Conservation (phyloP, 805 yeast species). For the Saturnispora quitensis region DNA sequence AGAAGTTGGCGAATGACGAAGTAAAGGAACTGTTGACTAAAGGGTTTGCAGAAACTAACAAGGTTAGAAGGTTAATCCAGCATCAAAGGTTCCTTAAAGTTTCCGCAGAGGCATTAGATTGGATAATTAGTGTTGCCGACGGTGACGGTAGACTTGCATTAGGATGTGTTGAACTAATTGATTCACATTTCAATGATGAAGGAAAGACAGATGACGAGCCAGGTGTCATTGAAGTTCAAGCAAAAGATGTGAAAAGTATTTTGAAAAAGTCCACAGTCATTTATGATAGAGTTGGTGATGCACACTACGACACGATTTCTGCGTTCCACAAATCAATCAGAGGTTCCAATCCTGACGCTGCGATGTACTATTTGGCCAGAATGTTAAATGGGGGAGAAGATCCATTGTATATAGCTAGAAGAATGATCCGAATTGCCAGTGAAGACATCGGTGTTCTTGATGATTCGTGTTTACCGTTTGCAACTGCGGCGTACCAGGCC, state of each 20-base stretch:
- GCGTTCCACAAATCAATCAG: slow-evolving; percentile 92
- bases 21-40: slow-evolving; percentile 42
- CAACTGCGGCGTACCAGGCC: slow-evolving; percentile 77
- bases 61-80: slow-evolving; percentile 45
- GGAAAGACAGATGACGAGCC: neutral
- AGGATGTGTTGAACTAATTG: slow-evolving; percentile 67
- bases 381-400: slow-evolving; percentile 95
- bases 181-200: slow-evolving; percentile 36
- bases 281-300: slow-evolving; percentile 84
- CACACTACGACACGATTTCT: slow-evolving; percentile 89
- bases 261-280: slow-evolving; percentile 45
- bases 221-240: slow-evolving; percentile 28
- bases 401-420: slow-evolving; percentile 77
- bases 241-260: slow-evolving; percentile 32
- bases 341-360: slow-evolving; percentile 85
- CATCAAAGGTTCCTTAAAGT: slow-evolving; percentile 43
- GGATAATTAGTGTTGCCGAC: slow-evolving; percentile 62
- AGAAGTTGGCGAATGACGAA: slow-evolving; percentile 42
- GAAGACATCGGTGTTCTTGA: slow-evolving; percentile 90
- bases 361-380: slow-evolving; percentile 74
- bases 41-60: slow-evolving; percentile 53
- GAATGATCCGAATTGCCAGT: slow-evolving; percentile 91
- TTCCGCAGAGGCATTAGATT: slow-evolving; percentile 47
- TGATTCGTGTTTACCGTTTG: slow-evolving; percentile 76
- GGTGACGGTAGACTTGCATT: slow-evolving; percentile 88